Base-by-base conservation (phyloP, 2,329 filamentous ascomycete genomes). In the Pestalotiopsis sp. region DNA sequence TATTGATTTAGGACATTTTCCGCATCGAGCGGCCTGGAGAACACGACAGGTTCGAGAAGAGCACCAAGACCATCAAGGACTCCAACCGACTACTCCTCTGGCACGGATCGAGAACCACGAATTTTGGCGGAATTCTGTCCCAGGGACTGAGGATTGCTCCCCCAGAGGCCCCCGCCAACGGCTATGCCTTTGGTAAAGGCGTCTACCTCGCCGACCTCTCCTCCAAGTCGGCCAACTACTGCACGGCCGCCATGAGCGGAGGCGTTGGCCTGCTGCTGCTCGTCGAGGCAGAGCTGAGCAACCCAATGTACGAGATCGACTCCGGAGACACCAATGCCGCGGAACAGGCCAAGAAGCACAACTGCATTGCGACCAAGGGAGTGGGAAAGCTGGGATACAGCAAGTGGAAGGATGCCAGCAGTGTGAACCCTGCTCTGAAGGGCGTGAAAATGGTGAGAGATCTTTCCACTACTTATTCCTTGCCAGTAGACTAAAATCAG, bases 131-230 rank as follows among this genome's bases (percentile, higher is more conserved):
- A 75, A 97, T 97, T 69, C 87, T 97, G 59, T 91, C 89, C 68
- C 92, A 96, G 79, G 93, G 93, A 71, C 86, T 97, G 4, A 91
- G 93, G 20, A 96, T 96, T 73, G 93, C 93, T 7, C 93, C 93
- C 0, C 91, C 91, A 0, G 90, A 70, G n/a, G 61, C 61, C 0
- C 61, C 49, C 7, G 66, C 90, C 0, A 87, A 85, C 14, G 92
- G 92, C 1, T 94, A 94, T 81, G 94, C 94, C 90, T 96, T 96
- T 73, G 93, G 91, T 68, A 95, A 95, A 79, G 93, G 93, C 58
- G 91, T 96, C 63, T 96, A 96, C 77, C 87, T 96, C 1, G 93
- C 93, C 2, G 93, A 95, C 75, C 93, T 94, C 84, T 91, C 89
- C 0, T 91, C 88, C 77, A 96, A 96, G 79, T 93, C 90, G 1